Base-by-base conservation (phyloP, 805 yeast species). In the Teunomyces funiuensis region DNA sequence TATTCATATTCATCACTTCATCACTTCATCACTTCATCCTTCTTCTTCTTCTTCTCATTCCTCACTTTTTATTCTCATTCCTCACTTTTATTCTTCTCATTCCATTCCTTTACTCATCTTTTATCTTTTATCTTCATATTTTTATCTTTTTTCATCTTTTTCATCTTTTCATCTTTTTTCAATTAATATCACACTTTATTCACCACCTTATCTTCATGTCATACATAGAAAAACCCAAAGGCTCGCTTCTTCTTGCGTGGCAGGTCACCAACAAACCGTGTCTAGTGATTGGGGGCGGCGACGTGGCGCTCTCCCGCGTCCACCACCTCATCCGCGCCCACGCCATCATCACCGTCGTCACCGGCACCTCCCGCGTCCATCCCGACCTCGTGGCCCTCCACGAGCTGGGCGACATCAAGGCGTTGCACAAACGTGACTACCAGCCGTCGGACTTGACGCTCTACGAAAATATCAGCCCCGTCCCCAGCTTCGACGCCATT, bases 271-370 rank as follows among this genome's bases (percentile, higher is more conserved):
- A 81, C 63, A 68, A 50, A 15, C 86, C 77, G 50, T 86, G 85
- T 11, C 67, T 86, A 7, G 85, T 86, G 1, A 77, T 86, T 29
- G 95, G 95, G 0, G 88, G 84, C 5, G 87, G 88, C 8, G 84
- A 80, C 36, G 95, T 87, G 6, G 96, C 89, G 0, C 67, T 81
- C 8, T 76, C 88, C 13, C 63, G 96, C 39, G 79, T 86, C 3
- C 68, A 74, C 40, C 87, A 84, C 53, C 66, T 87, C 15, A 58
- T 85, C 3, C 75, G 76, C 13, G 90, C 95, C 0, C 76, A 82
- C 49, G 91, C 93, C 7, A 71, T 69, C 39, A 74, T 87, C 29
- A 82, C 88, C 0, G 82, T 87, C 7, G 69, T 88, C 4, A 61
- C 83, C 1, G 82, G 70, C 4, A 23, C 46, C 7, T 44, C 47